Conservation (phyloP, 1,284 basidiomycete species). For the Sporisorium exsertum region DNA sequence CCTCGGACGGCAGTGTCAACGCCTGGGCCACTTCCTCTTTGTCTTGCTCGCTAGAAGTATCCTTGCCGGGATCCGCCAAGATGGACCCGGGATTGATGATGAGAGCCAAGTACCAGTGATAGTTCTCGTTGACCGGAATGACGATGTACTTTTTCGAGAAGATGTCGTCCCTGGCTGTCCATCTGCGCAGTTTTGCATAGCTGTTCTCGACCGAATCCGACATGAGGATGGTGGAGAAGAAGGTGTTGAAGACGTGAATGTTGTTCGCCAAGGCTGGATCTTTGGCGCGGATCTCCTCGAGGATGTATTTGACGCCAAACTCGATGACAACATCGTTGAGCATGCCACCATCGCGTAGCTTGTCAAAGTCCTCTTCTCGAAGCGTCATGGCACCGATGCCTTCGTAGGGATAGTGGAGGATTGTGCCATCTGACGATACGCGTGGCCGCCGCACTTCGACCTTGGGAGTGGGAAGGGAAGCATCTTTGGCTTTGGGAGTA, state of each 20-base stretch:
- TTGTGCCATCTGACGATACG: conserved; percentile 6
- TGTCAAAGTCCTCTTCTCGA: conserved; percentile 45
- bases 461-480: neutral
- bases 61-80: conserved; percentile 12
- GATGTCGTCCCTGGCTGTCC: conserved; percentile 88
- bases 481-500: conserved; percentile 6
- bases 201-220: conserved; percentile 73
- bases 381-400: conserved; percentile 56
- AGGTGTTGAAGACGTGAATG: conserved; percentile 93
- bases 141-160: conserved; percentile 93
- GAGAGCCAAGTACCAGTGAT: conserved; percentile 97
- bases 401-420: conserved; percentile 54
- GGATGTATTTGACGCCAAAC: conserved; percentile 86
- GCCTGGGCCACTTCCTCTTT: conserved; percentile 22
- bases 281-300: conserved; percentile 54
- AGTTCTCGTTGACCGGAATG: conserved; percentile 93
- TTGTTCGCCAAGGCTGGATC: conserved; percentile 78
- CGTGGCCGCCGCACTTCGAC: conserved; percentile 1
- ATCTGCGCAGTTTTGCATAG: conserved; percentile 88
- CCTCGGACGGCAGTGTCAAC: neutral
- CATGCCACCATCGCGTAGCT: conserved; percentile 58
- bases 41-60: conserved; percentile 24
- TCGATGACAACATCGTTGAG: conserved; percentile 96
- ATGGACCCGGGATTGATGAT: conserved; percentile 80
- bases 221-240: conserved; percentile 95